phyloP scores from a whole-genome alignment of 2,329 filamentous ascomycete species.

The Exophiala dermatitidis region DNA sequence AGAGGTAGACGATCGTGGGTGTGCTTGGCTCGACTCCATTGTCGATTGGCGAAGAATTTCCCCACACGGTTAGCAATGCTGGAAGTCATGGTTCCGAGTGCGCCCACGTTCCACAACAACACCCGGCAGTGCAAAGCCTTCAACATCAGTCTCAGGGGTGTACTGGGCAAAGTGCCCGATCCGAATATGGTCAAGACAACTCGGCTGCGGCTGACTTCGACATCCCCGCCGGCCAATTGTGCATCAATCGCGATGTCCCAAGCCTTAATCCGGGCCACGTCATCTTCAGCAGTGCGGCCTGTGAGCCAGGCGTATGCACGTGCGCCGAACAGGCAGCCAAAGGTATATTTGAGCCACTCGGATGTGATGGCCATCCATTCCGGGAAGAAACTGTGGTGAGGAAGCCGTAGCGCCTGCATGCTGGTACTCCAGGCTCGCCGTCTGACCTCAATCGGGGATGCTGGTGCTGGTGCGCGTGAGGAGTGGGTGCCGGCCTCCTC shows the following conservation, averaged over 20 bases:
- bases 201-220: slow-evolving; percentile 80
- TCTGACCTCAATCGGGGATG: slow-evolving; percentile 76
- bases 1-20: slow-evolving; percentile 42
- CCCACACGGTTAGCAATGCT: slow-evolving; percentile 62
- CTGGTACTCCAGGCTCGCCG: slow-evolving; percentile 88
- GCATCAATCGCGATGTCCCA: slow-evolving; percentile 93
- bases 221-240: slow-evolving; percentile 82
- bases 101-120: slow-evolving; percentile 70
- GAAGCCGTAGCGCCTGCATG: slow-evolving; percentile 86
- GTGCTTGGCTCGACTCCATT: slow-evolving; percentile 55
- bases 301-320: slow-evolving; percentile 71
- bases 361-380: slow-evolving; percentile 73
- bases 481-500: slow-evolving; percentile 30
- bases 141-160: slow-evolving; percentile 76
- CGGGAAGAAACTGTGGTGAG: slow-evolving; percentile 75
- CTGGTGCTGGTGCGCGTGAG: slow-evolving; percentile 53
- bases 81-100: slow-evolving; percentile 58
- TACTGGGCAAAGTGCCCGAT: slow-evolving; percentile 77
- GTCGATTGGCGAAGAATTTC: slow-evolving; percentile 62
- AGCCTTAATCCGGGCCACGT: slow-evolving; percentile 76
- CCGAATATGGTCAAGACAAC: slow-evolving; percentile 80
- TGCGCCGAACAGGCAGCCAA: slow-evolving; percentile 69
- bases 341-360: slow-evolving; percentile 74
- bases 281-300: slow-evolving; percentile 74
- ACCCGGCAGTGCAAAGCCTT: slow-evolving; percentile 89